Conservation (phyloP, 352 stramenopile species). For the Globisporangium spiculum region DNA sequence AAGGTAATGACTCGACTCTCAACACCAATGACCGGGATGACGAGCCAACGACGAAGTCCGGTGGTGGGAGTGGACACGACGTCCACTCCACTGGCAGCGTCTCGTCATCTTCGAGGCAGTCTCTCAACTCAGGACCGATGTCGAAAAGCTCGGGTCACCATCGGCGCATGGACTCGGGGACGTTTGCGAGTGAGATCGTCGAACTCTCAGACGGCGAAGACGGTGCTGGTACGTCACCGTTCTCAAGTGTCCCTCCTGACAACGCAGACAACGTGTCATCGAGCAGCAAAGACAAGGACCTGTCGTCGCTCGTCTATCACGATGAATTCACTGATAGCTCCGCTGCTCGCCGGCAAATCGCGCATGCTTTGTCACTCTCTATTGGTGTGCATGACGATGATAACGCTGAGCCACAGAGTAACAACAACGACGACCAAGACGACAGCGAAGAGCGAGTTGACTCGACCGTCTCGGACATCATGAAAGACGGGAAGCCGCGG, state of each 20-base stretch:
- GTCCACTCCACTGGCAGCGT: not conserved
- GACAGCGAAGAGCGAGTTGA: slow-evolving; percentile 39
- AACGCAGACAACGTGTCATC: not conserved
- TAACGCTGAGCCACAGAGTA: not conserved
- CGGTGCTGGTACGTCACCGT: not conserved
- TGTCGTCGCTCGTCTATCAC: slow-evolving; percentile 33
- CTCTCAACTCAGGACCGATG: not conserved
- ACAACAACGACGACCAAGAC: slow-evolving; percentile 27
- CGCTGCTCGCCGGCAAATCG: not conserved
- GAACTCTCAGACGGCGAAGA: slow-evolving; percentile 22
- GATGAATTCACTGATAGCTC: slow-evolving; percentile 2
- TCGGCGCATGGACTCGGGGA: slow-evolving; percentile 14
- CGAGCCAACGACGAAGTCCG: not conserved
- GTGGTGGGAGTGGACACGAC: slow-evolving; percentile 2
- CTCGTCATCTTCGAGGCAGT: not conserved
- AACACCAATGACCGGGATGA: not conserved
- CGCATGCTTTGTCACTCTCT: not conserved
- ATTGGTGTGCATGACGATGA: not conserved
- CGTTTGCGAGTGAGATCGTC: slow-evolving; percentile 20
- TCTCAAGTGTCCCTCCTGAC: not conserved
- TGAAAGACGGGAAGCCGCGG: slow-evolving; percentile 53
- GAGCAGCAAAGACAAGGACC: slow-evolving; percentile 21
- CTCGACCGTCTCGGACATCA: slow-evolving; percentile 41
- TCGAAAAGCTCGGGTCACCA: not conserved
- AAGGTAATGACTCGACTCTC: not conserved